Evolutionary conservation across 208 protist species (phyloP).

Genomic region (Acanthamoeba castellanii): DNA sequence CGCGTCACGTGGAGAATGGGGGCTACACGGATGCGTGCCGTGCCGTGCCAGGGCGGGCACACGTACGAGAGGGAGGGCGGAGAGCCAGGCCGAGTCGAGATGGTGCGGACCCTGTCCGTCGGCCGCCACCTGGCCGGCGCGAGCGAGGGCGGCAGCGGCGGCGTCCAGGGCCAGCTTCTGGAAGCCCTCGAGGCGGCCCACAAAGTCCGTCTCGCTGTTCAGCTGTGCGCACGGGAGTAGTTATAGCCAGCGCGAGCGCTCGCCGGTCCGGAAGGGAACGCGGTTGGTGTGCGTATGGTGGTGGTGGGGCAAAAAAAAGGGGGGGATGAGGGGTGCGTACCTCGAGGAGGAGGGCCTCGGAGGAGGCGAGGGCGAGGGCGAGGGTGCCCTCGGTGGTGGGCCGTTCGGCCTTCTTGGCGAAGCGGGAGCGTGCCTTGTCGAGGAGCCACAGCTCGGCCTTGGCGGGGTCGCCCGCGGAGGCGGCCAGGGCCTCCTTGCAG

Average conservation of each 20-base stretch:
- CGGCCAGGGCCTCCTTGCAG: conserved; percentile 61
- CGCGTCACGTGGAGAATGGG: too few species aligned
- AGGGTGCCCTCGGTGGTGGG: conserved; percentile 56
- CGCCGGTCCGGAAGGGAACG: too few species aligned
- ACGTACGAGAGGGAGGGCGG: not conserved
- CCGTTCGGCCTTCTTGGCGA: conserved; percentile 45
- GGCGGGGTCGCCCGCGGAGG: not conserved
- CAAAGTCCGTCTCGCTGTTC: conserved; percentile 70
- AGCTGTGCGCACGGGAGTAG: not conserved
- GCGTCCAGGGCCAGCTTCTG: not conserved
- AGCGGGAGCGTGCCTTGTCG: conserved; percentile 35
- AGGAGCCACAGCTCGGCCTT: conserved; percentile 66
- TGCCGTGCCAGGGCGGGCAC: not conserved
- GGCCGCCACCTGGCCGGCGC: not conserved
- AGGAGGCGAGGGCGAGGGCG: not conserved
- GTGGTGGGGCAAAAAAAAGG: too few species aligned
- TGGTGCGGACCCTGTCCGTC: not conserved
- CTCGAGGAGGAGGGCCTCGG: not conserved
- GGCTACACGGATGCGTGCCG: too few species aligned
- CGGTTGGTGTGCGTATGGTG: too few species aligned
- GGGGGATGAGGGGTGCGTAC: too few species aligned
- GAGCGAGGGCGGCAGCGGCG: not conserved
- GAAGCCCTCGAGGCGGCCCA: conserved; percentile 51
- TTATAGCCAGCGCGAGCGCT: too few species aligned
- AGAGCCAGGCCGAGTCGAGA: not conserved